Base-by-base conservation (phyloP, 768 basidiomycete genomes). In the Pluteus cervinus region DNA sequence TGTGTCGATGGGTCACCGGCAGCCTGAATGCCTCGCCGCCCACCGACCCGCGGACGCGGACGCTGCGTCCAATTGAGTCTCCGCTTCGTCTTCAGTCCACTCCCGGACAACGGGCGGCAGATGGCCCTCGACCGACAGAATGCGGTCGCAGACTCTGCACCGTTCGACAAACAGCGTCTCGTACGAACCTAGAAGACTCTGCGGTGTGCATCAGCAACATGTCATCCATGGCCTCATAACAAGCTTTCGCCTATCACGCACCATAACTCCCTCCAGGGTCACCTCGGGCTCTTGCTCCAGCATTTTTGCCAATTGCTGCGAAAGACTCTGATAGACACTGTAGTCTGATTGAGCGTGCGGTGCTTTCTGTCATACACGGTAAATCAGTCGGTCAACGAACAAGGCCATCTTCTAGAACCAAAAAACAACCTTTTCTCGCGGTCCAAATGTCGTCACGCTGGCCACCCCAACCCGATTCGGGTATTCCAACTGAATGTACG, bases 331-430 rank as follows among this genome's bases (percentile, higher is more conserved):
- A 55, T 72, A 89, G 2, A 79, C 79, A 9, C 61, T 52, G 55
- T 70, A 87, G 24, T 76, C 74, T 9, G 82, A 84, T 47, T 83
- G 76, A 11, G 75, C 76, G 53, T 86, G 80, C 3, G 79, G 76
- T 21, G 70, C 56, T 60, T 76, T 82, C 82, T 86, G 44, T 24
- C 21, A 34, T 24, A 29, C 25, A 21, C 31, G 12, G 16, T 35
- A 15, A 28, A 25, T 40, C 17, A 37, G 39, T 33, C 30, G 33
- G 36, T 24, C 29, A 29, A 33, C 6, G 43, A 29, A 23, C 17
- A 29, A 23, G 28, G 31, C 15, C 4, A 5, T 12, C 25, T 22
- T 11, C 11, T 15, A 16, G n/a, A n/a, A n/a, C n/a, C n/a, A 5
- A 29, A 36, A 39, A 28, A 23, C 66, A 36, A 81, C 85, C 62